phyloP scores from a whole-genome alignment of 306 rosid species.

The Ziziphus jujuba region DNA sequence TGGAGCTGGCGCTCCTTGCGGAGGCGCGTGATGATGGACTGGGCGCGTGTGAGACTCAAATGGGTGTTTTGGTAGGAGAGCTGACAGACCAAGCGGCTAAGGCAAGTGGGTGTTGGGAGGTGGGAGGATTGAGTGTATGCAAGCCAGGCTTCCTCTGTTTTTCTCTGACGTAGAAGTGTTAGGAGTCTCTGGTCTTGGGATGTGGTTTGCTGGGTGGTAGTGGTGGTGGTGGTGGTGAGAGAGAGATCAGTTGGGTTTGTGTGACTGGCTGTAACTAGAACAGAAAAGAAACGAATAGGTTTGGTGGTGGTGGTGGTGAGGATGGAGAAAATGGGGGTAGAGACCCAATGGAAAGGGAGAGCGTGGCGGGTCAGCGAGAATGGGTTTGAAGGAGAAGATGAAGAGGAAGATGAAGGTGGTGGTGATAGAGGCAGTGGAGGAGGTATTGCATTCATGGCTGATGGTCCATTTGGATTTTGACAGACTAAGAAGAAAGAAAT shows the following conservation, averaged over 20 bases:
- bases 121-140: constrained; percentile 47
- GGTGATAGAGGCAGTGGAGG: constrained; percentile 19
- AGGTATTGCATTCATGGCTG: constrained; percentile 55
- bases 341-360: constrained; percentile 23
- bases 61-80: constrained; percentile 58
- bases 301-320: constrained; percentile 15
- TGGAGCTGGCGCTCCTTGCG: constrained; percentile 85
- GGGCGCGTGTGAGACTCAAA: constrained; percentile 73
- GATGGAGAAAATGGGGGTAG: constrained; percentile 23
- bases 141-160: constrained; percentile 87
- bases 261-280: constrained; percentile 35
- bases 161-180: constrained; percentile 64
- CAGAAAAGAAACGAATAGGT: constrained; percentile 21
- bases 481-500: neutral
- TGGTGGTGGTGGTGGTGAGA: constrained; percentile 17
- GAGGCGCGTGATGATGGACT: constrained; percentile 90
- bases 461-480: constrained; percentile 47
- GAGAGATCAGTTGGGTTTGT: constrained; percentile 37
- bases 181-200: constrained; percentile 61
- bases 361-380: constrained; percentile 25
- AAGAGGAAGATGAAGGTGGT: constrained; percentile 17
- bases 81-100: constrained; percentile 81
- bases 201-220: constrained; percentile 19
- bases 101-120: constrained; percentile 78
- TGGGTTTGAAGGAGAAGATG: constrained; percentile 23